Evolutionary conservation across 2,329 filamentous ascomycete genomes (phyloP), one percentile per base, ranked within the genome.

Genomic region (Monosporascus sp.): DNA sequence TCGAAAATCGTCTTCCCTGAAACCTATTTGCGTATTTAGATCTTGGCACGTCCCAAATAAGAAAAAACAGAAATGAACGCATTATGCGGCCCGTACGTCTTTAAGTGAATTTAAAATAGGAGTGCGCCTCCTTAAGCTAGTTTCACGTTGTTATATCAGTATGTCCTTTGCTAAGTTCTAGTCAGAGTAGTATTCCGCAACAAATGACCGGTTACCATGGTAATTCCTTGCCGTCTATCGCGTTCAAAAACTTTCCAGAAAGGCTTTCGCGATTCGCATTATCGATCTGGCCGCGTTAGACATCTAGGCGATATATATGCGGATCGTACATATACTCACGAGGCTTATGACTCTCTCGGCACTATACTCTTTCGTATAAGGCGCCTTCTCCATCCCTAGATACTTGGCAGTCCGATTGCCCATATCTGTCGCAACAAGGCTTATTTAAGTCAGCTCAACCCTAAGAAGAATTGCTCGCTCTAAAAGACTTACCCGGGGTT

Each of bases 371-470:
- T 52, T 52, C 37, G 48, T 55, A 18, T 38, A 36, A 34, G 53
- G 48, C 15, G 53, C 53, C 44, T 48, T 50, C 22, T 50, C 47
- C 25, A 55, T 15, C 9, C 53, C 53, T 20, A 52, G 47, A 27
- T 39, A 52, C n/a, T 48, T 48, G n/a, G 50, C 53, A n/a, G 44
- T 52, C 24, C 24, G n/a, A n/a, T 52, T 53, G 8, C 51, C 51
- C 47, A 50, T 50, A 18, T 53, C 48, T 6, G 47, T 50, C 2
- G 18, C 37, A n/a, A 47, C 47, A 14, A 53, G 51, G n/a, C 51
- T 53, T 27, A 31, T 17, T n/a, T 45, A 39, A 31, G 20, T 49
- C 24, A 48, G 42, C 42, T 44, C 17, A 25, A 17, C 37, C 15
- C 18, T n/a, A 8, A 24, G 15, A 15, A 27, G 15, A 22, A 14